These are phyloP conservation scores for Pseudogymnoascus sp. DNA, from an alignment of 2,329 filamentous ascomycete species.

Conservation along the genomic window DNA sequence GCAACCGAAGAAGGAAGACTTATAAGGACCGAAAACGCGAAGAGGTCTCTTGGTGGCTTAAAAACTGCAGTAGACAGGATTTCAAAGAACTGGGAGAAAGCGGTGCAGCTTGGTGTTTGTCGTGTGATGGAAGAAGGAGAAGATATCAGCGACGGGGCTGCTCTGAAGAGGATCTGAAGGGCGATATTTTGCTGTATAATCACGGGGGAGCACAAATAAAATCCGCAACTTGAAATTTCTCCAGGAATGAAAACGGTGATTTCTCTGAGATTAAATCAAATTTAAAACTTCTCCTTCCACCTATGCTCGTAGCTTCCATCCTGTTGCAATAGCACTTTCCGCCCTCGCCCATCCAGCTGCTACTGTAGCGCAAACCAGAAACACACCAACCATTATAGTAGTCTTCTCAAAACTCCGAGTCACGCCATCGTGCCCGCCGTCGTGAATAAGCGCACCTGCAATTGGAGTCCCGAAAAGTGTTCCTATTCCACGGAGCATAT, in stretches of 20 bases:
- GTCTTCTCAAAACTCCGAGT: constrained; percentile 1
- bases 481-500: constrained; percentile 22
- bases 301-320: constrained; percentile 8
- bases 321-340: constrained; percentile 2
- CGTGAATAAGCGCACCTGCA: constrained; percentile 26
- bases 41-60: constrained; percentile 18
- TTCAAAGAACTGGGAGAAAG: constrained; percentile 17
- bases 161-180: not conserved
- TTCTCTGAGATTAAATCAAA: not conserved
- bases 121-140: not conserved
- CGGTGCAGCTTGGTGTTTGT: constrained; percentile 17
- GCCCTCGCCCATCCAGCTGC: constrained; percentile 10
- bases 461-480: constrained; percentile 21
- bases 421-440: constrained; percentile 39
- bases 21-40: not conserved
- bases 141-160: not conserved
- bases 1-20: constrained; percentile 13
- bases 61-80: constrained; percentile 21
- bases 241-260: not conserved
- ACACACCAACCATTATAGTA: constrained; percentile 9
- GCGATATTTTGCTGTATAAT: not conserved
- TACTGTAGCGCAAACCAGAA: constrained; percentile 8
- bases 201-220: no score
- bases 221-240: not conserved
- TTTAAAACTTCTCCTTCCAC: not conserved